Evolutionary conservation across 495 filamentous ascomycete genomes (phyloP), one percentile per base, ranked within the genome.

Genomic region (Xylaria venustula): DNA sequence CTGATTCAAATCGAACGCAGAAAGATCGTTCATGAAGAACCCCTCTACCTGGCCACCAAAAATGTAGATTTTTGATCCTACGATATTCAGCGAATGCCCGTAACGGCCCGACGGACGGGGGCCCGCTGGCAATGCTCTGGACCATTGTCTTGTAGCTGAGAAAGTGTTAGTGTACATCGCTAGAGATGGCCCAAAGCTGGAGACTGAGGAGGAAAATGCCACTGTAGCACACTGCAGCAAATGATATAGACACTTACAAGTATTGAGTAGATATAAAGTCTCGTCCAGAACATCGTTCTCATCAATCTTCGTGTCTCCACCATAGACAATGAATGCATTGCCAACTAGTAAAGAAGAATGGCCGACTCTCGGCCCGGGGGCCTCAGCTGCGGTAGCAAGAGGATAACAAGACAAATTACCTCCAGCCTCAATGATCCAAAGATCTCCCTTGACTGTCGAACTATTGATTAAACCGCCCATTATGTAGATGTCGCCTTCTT

Each of bases 311-410:
- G 95, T 99, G 72, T 99, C 95, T 67, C 95, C 95, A 25, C 95
- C 95, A 72, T 97, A 99, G 14, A 99, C 94, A 65, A 99, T 99
- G 69, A 97, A 99, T 1, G 95, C 95, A 77, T 99, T 99, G 22
- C 95, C 95, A 36, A 98, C 95, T 7, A 99, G 80, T 71, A 99
- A 81, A 78, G 91, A 92, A 5, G 94, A 83, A 79, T 99, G 95
- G 11, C 95, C 95, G 36, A 99, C 95, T 77, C 95, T 84, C 2
- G 95, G 93, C 5, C 95, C 94, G 0, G 95, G 95, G 0, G 95
- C 93, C 71, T 99, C 94, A 20, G 90, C 88, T 2, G 90, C 94
- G 0, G 95, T 97, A 7, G 87, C 84, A 46, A 99, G 86, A 22
- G 92, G 93, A 70, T 94, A 94, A 71, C 95, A 97, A 5, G 90